phyloP scores from a whole-genome alignment of 2,329 filamentous ascomycete genomes.

The Ceratocystis destructans region DNA sequence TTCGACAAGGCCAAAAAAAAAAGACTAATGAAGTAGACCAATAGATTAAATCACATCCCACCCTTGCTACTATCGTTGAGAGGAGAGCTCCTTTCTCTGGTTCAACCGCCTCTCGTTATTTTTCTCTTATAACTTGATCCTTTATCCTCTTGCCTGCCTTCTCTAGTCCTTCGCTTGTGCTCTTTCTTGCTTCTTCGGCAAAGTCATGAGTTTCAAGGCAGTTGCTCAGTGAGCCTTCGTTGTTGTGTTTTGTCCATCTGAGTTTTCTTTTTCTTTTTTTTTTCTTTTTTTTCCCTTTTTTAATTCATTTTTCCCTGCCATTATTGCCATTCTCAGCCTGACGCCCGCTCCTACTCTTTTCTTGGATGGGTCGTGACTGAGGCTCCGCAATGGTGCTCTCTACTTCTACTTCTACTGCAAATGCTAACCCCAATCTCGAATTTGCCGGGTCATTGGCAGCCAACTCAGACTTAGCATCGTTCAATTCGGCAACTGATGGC shows the following conservation, averaged over 20 bases:
- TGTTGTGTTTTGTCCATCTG: neutral
- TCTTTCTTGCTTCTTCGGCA: slow-evolving; percentile 1
- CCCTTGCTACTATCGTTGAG: slow-evolving; percentile 1
- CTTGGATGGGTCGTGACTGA: slow-evolving; percentile 10
- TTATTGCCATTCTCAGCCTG: neutral
- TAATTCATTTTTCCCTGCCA: neutral
- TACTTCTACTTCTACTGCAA: slow-evolving; percentile 6
- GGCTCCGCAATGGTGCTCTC: slow-evolving; percentile 16
- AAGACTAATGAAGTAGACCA: neutral
- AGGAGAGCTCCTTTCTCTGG: neutral
- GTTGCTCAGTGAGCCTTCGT: neutral
- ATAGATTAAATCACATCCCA: neutral
- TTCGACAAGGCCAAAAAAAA: neutral
- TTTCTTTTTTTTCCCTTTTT: slow-evolving; percentile 1
- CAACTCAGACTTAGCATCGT: slow-evolving; percentile 5
- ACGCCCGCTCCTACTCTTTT: neutral
- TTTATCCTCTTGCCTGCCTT: neutral
- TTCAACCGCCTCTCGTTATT: neutral
- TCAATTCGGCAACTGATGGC: neutral
- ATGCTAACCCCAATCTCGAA: slow-evolving; percentile 13
- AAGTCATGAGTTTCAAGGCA: slow-evolving; percentile 1
- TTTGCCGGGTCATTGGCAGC: slow-evolving; percentile 10
- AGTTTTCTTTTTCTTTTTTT: neutral
- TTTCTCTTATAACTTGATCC: neutral
- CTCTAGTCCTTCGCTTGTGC: neutral